Base-by-base conservation (phyloP, 1,284 basidiomycete species). In the Trametes sp. region DNA sequence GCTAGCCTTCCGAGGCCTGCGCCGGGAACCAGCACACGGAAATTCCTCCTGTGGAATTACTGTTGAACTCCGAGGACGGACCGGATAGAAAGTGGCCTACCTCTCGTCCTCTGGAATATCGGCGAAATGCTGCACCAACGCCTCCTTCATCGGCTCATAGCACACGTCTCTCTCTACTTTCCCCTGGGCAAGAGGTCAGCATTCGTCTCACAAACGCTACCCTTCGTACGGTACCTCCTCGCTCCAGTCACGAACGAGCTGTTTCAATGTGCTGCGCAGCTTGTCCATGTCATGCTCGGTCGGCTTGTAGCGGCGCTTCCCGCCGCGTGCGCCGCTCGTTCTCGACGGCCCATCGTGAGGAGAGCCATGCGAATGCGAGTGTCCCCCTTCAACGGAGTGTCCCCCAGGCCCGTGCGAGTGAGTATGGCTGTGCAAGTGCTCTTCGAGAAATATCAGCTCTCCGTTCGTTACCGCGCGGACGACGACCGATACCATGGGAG, bases 231-330 rank as follows among this genome's bases (percentile, higher is more conserved):
- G 16, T 38, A 70, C 72, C 80, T 94, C 88, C 66, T 81, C 83
- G 60, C 91, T 92, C 95, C 95, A 98, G 71, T 97, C 95, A 14
- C 95, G 84, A 10, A 95, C 95, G 58, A 96, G 90, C 69, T 96
- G 94, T 71, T 96, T 94, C 42, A 98, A 77, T 0, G 94, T 96
- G 71, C 93, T 95, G 61, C 94, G 81, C 28, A 98, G 80, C 72
- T 96, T 96, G 75, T 97, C 91, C 87, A 92, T 89, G 70, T 93
- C 90, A 67, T 84, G 84, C 35, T 92, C 89, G 1, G 83, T 87
- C 1, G 87, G 84, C 62, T 80, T 82, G 67, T 84, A 84, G 45
- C 74, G 75, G 21, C 66, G 72, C 49, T 63, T 74, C 19, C 14
- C 26, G 28, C 19, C 41, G 9, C 28, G 36, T 13, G 24, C 45